phyloP scores from a whole-genome alignment of 345 rosid genomes.

The Kernera saxatilis region DNA sequence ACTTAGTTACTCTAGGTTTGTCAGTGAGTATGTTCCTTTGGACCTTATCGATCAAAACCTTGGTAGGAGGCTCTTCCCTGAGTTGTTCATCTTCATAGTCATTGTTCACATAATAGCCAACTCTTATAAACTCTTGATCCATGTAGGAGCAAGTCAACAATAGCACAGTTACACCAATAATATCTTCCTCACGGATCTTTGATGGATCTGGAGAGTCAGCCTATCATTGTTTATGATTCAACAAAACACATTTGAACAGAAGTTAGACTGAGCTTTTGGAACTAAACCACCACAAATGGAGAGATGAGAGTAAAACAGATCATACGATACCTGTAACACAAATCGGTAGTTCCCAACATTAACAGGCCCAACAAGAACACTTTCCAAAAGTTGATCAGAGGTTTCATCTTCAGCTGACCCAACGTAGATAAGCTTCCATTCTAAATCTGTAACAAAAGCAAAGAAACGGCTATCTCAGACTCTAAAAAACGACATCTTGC shows the following conservation, averaged over 20 bases:
- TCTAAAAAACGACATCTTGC: neutral
- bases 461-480: neutral
- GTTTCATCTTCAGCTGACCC: slow-evolving; percentile 98
- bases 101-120: slow-evolving; percentile 89
- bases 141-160: slow-evolving; percentile 79
- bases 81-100: slow-evolving; percentile 87
- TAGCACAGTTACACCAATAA: slow-evolving; percentile 81
- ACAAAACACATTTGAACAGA: neutral
- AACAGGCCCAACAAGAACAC: slow-evolving; percentile 95
- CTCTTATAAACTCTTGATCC: slow-evolving; percentile 83
- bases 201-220: slow-evolving; percentile 90
- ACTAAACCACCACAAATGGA: neutral
- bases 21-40: slow-evolving; percentile 83
- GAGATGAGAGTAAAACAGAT: neutral
- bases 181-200: slow-evolving; percentile 83
- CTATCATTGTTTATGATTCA: slow-evolving; percentile 11
- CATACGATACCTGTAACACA: slow-evolving; percentile 57
- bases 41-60: slow-evolving; percentile 67
- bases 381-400: slow-evolving; percentile 73
- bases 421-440: slow-evolving; percentile 94
- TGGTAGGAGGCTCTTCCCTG: slow-evolving; percentile 83
- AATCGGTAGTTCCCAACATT: slow-evolving; percentile 90
- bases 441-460: slow-evolving; percentile 53
- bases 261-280: neutral
- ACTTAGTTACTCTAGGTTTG: slow-evolving; percentile 92